phyloP scores from a whole-genome alignment of 129 eudicot species.

The Chrysanthemum makinoi region DNA sequence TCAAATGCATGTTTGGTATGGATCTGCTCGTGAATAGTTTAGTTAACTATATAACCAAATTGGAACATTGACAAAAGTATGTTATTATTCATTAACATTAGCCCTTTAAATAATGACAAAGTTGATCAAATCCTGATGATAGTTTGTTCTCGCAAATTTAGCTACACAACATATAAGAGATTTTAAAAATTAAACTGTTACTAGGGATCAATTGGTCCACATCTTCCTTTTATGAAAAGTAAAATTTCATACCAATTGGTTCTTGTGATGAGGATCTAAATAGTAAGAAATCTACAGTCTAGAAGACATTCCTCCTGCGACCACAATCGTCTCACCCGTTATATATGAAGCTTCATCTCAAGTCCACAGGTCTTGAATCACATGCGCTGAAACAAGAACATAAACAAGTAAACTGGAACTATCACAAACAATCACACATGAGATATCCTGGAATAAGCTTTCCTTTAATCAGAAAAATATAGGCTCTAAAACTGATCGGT shows the following conservation, averaged over 20 bases:
- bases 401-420: no score
- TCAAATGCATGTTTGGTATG: no score
- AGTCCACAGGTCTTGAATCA: no score
- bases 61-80: no score
- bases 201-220: not conserved
- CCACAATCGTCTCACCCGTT: constrained; percentile 89
- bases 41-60: no score
- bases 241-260: not conserved
- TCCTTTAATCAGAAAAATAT: no score
- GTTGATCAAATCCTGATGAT: not conserved
- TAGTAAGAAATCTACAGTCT: constrained; percentile 41
- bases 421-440: no score
- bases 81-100: no score
- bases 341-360: constrained; percentile 85
- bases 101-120: not conserved
- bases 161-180: constrained; percentile 2
- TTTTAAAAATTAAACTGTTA: not conserved
- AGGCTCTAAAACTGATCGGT: no score
- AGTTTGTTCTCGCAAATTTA: not conserved
- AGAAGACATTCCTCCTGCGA: constrained; percentile 87
- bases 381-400: no score
- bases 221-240: not conserved
- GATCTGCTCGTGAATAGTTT: no score
- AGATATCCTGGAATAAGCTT: no score
- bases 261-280: not conserved